These are phyloP conservation scores for Aspergillus saccharolyticus DNA, from an alignment of 495 filamentous ascomycete genomes.

Conservation along the genomic window DNA sequence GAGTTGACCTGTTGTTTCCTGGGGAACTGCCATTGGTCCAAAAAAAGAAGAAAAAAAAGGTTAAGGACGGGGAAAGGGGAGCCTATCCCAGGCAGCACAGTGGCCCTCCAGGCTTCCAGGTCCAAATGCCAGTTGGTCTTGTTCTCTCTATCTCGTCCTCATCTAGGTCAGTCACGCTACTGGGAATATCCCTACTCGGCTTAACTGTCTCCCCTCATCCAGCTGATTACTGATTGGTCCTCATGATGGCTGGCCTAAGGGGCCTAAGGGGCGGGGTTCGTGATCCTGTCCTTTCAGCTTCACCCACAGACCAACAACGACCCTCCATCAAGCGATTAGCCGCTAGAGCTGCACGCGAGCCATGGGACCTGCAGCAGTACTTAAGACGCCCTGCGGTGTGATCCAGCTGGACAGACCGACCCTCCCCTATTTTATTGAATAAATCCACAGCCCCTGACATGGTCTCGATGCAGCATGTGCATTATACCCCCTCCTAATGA, in stretches of 20 bases:
- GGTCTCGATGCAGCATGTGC: conserved; percentile 3
- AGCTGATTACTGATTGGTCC: neutral
- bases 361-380: conserved; percentile 15
- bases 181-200: neutral
- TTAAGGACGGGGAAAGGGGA: neutral
- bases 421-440: conserved; percentile 1
- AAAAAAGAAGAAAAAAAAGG: no score
- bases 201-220: neutral
- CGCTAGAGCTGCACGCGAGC: conserved; percentile 10
- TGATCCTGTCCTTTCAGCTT: conserved; percentile 6
- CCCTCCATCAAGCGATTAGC: neutral
- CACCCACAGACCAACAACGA: neutral
- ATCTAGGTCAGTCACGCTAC: no score
- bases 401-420: conserved; percentile 9
- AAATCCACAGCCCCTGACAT: conserved; percentile 14
- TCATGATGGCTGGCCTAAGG: neutral
- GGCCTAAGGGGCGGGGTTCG: neutral
- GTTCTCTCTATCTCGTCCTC: no score
- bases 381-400: conserved; percentile 14
- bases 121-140: no score
- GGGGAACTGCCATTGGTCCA: neutral
- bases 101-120: neutral
- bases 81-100: neutral
- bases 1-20: neutral
- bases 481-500: conserved; percentile 1